These are phyloP conservation scores for Fusarium tupiense DNA, from an alignment of 2,329 filamentous ascomycete species.

Conservation along the genomic window DNA sequence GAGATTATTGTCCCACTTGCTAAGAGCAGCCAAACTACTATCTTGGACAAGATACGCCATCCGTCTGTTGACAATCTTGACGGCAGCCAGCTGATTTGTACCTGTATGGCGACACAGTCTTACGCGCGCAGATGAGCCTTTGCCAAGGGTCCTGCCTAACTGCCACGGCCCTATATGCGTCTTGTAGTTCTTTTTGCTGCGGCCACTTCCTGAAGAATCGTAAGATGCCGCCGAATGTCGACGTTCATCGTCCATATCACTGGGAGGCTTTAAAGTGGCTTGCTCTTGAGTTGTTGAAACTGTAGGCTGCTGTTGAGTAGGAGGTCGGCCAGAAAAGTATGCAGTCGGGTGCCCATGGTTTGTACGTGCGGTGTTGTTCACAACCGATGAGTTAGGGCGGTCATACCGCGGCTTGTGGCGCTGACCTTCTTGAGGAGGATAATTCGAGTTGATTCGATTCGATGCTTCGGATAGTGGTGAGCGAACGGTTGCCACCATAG, in stretches of 20 bases:
- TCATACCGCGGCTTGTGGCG: conserved; percentile 46
- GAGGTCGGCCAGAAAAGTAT: conserved; percentile 29
- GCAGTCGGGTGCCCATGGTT: conserved; percentile 26
- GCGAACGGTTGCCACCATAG: conserved; percentile 46
- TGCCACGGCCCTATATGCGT: conserved; percentile 95
- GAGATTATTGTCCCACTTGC: conserved; percentile 72
- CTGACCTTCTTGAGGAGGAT: conserved; percentile 42
- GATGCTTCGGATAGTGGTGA: conserved; percentile 59
- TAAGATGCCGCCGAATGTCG: conserved; percentile 55
- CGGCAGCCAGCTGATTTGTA: conserved; percentile 84
- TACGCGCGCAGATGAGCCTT: conserved; percentile 89
- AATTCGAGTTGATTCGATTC: conserved; percentile 57
- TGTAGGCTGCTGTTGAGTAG: conserved; percentile 12
- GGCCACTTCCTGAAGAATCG: conserved; percentile 52
- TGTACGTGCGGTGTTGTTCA: conserved; percentile 23
- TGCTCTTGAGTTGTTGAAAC: conserved; percentile 29
- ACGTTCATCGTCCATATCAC: conserved; percentile 48
- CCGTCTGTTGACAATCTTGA: conserved; percentile 93
- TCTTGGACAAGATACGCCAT: conserved; percentile 84
- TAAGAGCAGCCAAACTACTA: conserved; percentile 84
- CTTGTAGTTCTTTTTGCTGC: conserved; percentile 60
- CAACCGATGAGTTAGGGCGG: conserved; percentile 28
- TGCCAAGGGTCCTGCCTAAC: conserved; percentile 86
- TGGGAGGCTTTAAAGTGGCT: conserved; percentile 42
- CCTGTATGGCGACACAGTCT: conserved; percentile 82